A percentile compares a stretch with the other conserved stretches of the same genome.
Evolutionary conservation across 306 rosid species (phyloP).

Genomic region (Casuarina glauca): DNA sequence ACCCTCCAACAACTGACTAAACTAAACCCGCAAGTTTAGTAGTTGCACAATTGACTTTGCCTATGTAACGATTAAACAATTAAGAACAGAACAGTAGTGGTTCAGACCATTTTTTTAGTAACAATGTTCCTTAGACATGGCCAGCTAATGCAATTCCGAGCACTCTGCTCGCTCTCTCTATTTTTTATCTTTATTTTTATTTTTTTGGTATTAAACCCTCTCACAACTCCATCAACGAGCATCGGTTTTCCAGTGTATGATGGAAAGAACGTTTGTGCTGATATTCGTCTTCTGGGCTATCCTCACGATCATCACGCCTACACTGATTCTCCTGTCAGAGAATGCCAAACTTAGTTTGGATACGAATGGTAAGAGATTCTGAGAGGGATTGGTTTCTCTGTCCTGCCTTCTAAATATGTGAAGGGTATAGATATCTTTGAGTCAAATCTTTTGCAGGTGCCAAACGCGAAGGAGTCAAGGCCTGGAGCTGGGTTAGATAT

Average conservation of each 20-base stretch:
- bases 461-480: slow-evolving; percentile 35
- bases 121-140: slow-evolving; percentile 42
- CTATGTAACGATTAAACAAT: slow-evolving; percentile 13
- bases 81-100: slow-evolving; percentile 14
- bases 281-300: slow-evolving; percentile 80
- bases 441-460: slow-evolving; percentile 46
- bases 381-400: background rate
- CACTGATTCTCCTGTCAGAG: slow-evolving; percentile 66
- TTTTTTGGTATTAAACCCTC: slow-evolving; percentile 15
- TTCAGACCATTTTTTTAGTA: slow-evolving; percentile 16
- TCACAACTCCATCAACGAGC: slow-evolving; percentile 1
- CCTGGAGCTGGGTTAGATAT: slow-evolving; percentile 49
- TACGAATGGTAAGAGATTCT: slow-evolving; percentile 26
- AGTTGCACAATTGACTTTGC: slow-evolving; percentile 47
- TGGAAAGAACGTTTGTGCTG: slow-evolving; percentile 65
- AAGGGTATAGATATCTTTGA: background rate
- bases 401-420: background rate
- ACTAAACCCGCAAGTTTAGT: slow-evolving; percentile 42
- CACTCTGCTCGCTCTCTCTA: background rate
- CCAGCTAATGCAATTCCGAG: slow-evolving; percentile 53
- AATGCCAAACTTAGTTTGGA: slow-evolving; percentile 46
- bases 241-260: slow-evolving; percentile 44
- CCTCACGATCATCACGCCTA: slow-evolving; percentile 75
- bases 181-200: too few relatives aligned
- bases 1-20: slow-evolving; percentile 69